phyloP scores from a whole-genome alignment of 192 early-diverging fungal species.

The Phycomyces blakesleeanus region DNA sequence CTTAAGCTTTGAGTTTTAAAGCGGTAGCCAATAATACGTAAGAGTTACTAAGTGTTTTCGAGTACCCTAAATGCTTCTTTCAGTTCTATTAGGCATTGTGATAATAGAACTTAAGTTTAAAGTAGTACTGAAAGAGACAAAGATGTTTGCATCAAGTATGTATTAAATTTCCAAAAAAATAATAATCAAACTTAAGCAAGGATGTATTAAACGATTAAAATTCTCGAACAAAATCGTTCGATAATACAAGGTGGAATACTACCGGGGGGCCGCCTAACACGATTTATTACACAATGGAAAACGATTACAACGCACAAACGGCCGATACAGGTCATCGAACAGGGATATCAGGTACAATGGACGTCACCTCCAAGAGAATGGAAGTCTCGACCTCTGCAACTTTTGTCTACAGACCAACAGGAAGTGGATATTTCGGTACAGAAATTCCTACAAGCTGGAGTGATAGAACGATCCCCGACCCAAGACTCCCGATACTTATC shows the following conservation, averaged over 20 bases:
- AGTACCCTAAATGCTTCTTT: too few relatives aligned
- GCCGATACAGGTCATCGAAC: background rate
- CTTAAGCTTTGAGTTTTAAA: too few relatives aligned
- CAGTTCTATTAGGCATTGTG: too few relatives aligned
- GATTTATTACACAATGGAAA: background rate
- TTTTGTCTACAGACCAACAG: background rate
- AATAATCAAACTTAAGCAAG: too few relatives aligned
- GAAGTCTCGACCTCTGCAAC: background rate
- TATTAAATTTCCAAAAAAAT: too few relatives aligned
- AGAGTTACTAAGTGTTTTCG: too few relatives aligned
- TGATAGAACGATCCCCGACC: conserved; percentile 1
- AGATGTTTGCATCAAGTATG: too few relatives aligned
- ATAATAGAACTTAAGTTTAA: too few relatives aligned
- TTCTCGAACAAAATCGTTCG: too few relatives aligned
- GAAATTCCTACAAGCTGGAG: background rate
- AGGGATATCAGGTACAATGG: conserved; percentile 2
- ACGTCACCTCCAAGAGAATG: background rate
- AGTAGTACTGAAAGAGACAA: too few relatives aligned
- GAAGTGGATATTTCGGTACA: background rate
- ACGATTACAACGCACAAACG: background rate
- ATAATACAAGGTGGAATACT: conserved; percentile 10
- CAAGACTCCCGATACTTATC: background rate
- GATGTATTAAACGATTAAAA: too few relatives aligned
- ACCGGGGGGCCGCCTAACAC: background rate
- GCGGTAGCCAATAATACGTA: too few relatives aligned